Evolutionary conservation across 2,329 filamentous ascomycete species (phyloP).

Genomic region (Sporothrix curviconia): DNA sequence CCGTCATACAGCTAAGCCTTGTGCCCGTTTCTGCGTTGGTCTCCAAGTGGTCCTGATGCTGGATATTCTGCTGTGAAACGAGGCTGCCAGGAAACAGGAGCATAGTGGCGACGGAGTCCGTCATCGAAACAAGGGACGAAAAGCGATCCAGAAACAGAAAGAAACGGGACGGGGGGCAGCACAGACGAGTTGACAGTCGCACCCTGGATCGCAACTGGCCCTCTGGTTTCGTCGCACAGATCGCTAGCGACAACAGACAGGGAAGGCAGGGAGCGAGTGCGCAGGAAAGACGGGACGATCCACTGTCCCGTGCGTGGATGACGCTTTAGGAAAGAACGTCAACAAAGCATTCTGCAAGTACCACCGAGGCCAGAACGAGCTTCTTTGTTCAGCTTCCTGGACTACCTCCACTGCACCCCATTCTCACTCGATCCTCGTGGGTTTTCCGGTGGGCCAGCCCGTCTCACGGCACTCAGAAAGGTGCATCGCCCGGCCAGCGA

Average conservation of each 20-base stretch:
- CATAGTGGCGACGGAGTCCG: neutral
- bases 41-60: neutral
- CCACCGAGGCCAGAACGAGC: neutral
- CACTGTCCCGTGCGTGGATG: neutral
- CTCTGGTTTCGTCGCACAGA: constrained; percentile 2
- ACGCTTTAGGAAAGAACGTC: neutral
- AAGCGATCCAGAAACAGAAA: neutral
- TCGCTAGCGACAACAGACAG: neutral
- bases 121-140: neutral
- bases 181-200: neutral
- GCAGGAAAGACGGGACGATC: neutral
- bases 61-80: neutral
- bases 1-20: neutral
- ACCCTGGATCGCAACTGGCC: neutral
- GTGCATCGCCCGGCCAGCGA: neutral
- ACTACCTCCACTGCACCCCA: no score
- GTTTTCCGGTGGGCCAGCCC: no score
- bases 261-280: neutral
- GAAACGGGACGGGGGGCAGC: neutral
- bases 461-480: no score
- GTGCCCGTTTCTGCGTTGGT: neutral
- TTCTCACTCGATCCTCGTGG: no score
- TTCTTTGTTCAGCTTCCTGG: no score
- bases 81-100: constrained; percentile 5
- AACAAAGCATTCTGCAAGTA: no score